Percentiles rank a stretch among this genome's conserved stretches.
Conservation (phyloP, 257 asterid genomes). For the Gardenia jasminoides region DNA sequence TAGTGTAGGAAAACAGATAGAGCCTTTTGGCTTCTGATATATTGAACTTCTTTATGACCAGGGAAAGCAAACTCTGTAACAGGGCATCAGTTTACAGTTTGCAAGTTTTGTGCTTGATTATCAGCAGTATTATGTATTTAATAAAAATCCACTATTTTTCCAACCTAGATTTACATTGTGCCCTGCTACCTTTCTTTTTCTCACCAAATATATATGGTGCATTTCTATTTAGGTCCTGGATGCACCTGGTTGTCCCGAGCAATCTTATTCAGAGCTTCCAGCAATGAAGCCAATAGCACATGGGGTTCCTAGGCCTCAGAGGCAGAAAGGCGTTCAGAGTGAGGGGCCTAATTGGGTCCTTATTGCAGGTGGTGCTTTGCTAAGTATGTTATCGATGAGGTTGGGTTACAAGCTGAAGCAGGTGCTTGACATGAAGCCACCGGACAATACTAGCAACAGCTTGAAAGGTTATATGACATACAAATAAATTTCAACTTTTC, state of each 20-base stretch:
- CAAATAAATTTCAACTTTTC: not conserved
- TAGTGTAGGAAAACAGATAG: too few relatives aligned
- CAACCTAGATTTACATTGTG: not conserved
- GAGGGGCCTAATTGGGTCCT: conserved; percentile 83
- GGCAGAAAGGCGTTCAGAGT: conserved; percentile 43
- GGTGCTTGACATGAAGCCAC: conserved; percentile 57
- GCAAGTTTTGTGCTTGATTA: too few relatives aligned
- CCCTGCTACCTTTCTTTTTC: not conserved
- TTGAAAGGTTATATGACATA: conserved; percentile 44
- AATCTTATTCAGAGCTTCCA: conserved; percentile 24
- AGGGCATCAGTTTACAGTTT: too few relatives aligned
- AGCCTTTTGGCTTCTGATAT: too few relatives aligned
- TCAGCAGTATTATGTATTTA: not conserved
- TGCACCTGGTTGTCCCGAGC: conserved; percentile 27
- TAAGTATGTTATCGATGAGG: conserved; percentile 73
- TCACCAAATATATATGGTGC: not conserved
- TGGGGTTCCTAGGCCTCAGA: conserved; percentile 38
- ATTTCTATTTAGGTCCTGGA: conserved; percentile 18
- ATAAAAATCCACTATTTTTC: not conserved
- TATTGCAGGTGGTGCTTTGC: conserved; percentile 76
- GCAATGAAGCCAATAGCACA: conserved; percentile 56
- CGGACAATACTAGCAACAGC: conserved; percentile 35
- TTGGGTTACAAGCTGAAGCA: conserved; percentile 83
- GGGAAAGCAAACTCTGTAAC: too few relatives aligned
- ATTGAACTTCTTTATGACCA: too few relatives aligned